Evolutionary conservation across 2,329 filamentous ascomycete species (phyloP).

Genomic region (Alternaria conjuncta): DNA sequence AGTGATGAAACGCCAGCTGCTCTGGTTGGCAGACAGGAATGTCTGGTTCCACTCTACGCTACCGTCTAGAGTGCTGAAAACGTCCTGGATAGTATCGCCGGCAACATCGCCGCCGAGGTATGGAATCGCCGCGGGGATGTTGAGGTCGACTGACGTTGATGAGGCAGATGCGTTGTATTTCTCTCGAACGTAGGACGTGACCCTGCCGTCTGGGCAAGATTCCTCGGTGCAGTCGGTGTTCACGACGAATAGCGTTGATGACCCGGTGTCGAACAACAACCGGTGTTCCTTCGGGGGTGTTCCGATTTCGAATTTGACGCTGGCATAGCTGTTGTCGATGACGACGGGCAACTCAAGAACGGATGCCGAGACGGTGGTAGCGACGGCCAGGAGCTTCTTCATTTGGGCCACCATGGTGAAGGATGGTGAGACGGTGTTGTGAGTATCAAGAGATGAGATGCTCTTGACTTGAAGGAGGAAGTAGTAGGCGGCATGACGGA

Average conservation of each 20-base stretch:
- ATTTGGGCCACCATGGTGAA: not conserved
- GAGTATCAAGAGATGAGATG: not conserved
- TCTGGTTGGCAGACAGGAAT: slow-evolving; percentile 22
- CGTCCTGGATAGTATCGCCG: slow-evolving; percentile 14
- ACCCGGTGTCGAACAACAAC: slow-evolving; percentile 26
- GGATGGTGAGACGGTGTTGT: not conserved
- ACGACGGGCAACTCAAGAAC: slow-evolving; percentile 21
- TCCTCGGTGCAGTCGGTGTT: slow-evolving; percentile 19
- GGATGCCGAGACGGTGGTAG: slow-evolving; percentile 13
- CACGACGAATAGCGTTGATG: slow-evolving; percentile 18
- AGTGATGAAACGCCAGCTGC: slow-evolving; percentile 24
- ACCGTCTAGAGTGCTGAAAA: slow-evolving; percentile 10
- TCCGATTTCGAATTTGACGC: slow-evolving; percentile 7
- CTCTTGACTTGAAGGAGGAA: not conserved
- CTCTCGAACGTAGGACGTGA: slow-evolving; percentile 9
- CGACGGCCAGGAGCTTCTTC: not conserved
- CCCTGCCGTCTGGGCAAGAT: slow-evolving; percentile 14
- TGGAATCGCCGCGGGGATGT: slow-evolving; percentile 5
- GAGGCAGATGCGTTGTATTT: slow-evolving; percentile 21
- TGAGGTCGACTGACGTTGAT: slow-evolving; percentile 13
- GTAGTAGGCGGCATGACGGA: not conserved
- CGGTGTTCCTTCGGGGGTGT: slow-evolving; percentile 21
- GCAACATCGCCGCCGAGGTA: slow-evolving; percentile 22
- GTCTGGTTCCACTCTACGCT: slow-evolving; percentile 26
- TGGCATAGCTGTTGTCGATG: slow-evolving; percentile 12